phyloP scores from a whole-genome alignment of 2,329 filamentous ascomycete species.

The Thielaviopsis punctulata region DNA sequence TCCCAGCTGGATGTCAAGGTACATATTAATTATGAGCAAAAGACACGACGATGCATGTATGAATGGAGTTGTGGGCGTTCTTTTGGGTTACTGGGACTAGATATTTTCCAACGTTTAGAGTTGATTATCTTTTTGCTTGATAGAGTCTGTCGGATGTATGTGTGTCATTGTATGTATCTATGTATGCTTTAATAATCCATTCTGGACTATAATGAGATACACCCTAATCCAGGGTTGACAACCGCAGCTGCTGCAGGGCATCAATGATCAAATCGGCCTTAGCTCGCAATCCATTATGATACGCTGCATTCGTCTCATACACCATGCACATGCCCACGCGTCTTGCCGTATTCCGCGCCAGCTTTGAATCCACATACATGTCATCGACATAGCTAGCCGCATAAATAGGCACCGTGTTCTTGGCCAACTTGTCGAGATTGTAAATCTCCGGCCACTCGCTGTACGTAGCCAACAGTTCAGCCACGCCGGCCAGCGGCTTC shows the following conservation, averaged over 20 bases:
- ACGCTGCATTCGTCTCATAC: constrained; percentile 72
- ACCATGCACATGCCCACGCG: constrained; percentile 63
- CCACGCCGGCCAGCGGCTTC: constrained; percentile 46
- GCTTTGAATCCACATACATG: constrained; percentile 75
- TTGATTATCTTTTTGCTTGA: not conserved
- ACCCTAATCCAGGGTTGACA: constrained; percentile 11
- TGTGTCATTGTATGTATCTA: not conserved
- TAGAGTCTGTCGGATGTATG: too few relatives aligned
- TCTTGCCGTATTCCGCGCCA: constrained; percentile 55
- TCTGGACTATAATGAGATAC: not conserved
- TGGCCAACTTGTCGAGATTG: constrained; percentile 51
- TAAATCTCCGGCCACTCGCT: constrained; percentile 63
- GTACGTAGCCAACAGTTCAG: constrained; percentile 50
- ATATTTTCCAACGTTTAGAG: too few relatives aligned
- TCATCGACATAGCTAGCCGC: constrained; percentile 71
- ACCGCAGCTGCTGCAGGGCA: constrained; percentile 40
- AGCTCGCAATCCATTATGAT: constrained; percentile 65
- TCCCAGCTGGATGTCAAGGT: too few relatives aligned
- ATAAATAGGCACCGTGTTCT: constrained; percentile 73
- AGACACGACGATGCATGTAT: not conserved
- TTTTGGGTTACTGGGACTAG: not conserved
- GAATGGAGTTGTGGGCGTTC: not conserved
- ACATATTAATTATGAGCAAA: too few relatives aligned
- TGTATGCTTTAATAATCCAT: not conserved
- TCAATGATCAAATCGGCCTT: constrained; percentile 51